phyloP scores from a whole-genome alignment of 768 basidiomycete genomes.

The Mycena rebaudengoi region DNA sequence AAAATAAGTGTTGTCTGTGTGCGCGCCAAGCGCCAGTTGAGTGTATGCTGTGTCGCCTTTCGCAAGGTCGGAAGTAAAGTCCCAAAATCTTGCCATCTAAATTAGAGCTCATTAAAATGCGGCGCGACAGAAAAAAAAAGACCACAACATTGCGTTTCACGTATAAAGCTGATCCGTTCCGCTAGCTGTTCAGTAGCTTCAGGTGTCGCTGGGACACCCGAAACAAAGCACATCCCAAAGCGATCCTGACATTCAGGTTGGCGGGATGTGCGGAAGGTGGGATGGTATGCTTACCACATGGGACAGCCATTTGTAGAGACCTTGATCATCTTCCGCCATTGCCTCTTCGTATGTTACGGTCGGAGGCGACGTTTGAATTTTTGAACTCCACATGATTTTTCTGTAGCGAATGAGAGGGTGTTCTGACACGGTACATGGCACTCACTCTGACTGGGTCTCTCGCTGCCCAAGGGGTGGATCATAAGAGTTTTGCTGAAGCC shows the following conservation, averaged over 20 bases:
- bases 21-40: conserved; percentile 84
- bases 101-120: conserved; percentile 1
- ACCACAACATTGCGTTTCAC: conserved; percentile 73
- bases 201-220: conserved; percentile 80
- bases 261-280: not conserved
- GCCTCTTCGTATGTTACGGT: conserved; percentile 75
- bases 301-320: conserved; percentile 82
- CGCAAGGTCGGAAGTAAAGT: conserved; percentile 90
- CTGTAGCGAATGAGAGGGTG: conserved; percentile 39
- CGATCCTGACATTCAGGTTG: conserved; percentile 60
- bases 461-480: conserved; percentile 64
- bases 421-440: not conserved
- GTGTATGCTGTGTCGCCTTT: conserved; percentile 97
- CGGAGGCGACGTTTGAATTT: conserved; percentile 79
- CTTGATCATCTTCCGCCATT: conserved; percentile 70
- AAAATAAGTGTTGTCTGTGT: conserved; percentile 76
- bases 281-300: conserved; percentile 68
- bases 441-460: conserved; percentile 53
- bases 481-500: conserved; percentile 82
- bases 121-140: not conserved
- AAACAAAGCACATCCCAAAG: conserved; percentile 90
- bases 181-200: conserved; percentile 86
- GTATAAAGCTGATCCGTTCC: conserved; percentile 83
- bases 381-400: conserved; percentile 84
- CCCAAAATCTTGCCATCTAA: conserved; percentile 96